Evolutionary conservation across 306 rosid genomes (phyloP).

Genomic region (Morella rubra): DNA sequence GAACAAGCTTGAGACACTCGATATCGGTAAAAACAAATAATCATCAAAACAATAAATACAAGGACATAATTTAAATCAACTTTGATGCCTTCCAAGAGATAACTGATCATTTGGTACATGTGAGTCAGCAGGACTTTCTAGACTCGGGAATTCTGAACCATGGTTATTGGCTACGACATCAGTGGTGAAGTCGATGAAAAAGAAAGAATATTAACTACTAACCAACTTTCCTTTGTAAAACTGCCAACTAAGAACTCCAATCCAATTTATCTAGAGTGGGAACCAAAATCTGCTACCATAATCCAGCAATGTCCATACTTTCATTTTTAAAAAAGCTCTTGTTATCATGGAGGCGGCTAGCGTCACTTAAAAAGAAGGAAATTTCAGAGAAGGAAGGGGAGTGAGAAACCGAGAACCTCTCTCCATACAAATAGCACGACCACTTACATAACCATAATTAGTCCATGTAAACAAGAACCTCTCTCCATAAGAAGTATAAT

Average conservation of each 20-base stretch:
- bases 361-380: neutral
- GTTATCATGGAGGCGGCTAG: neutral
- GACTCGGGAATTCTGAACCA: neutral
- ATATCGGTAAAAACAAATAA: neutral
- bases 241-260: neutral
- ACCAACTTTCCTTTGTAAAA: neutral
- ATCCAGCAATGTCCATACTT: neutral
- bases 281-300: neutral
- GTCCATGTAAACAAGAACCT: too few species aligned
- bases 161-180: neutral
- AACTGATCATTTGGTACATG: neutral
- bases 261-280: neutral
- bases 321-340: neutral
- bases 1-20: constrained; percentile 23
- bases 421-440: neutral
- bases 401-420: neutral
- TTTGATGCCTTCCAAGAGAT: neutral
- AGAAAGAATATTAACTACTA: neutral
- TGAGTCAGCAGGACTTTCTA: neutral
- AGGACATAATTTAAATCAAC: neutral
- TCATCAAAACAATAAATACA: neutral
- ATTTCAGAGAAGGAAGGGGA: neutral
- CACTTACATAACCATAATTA: too few species aligned
- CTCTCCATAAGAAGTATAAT: neutral
- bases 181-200: neutral